Conservation (phyloP, 2,329 filamentous ascomycete species). For the Xylariaceae sp. region DNA sequence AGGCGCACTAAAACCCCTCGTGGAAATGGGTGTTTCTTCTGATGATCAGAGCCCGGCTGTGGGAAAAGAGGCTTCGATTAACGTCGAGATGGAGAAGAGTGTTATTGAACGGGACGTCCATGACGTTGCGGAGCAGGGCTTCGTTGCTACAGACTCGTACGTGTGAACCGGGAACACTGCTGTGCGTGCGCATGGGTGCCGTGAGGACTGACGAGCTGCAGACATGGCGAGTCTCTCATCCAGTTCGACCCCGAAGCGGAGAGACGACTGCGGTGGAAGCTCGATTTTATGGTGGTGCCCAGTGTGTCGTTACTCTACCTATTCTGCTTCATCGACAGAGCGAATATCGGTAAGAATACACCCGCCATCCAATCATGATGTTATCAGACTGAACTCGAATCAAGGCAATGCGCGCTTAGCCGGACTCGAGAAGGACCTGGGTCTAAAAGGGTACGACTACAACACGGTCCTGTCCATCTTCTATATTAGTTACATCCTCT, state of each 20-base stretch:
- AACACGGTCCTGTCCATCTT: conserved; percentile 63
- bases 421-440: conserved; percentile 58
- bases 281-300: conserved; percentile 58
- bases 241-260: conserved; percentile 54
- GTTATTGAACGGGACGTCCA: conserved; percentile 22
- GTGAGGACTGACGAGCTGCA: conserved; percentile 20
- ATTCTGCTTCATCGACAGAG: conserved; percentile 65
- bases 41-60: conserved; percentile 3
- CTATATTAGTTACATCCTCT: conserved; percentile 68
- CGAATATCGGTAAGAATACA: conserved; percentile 55
- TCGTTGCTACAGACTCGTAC: conserved; percentile 44
- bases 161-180: neutral
- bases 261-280: conserved; percentile 51
- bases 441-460: conserved; percentile 59
- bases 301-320: conserved; percentile 60
- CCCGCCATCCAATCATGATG: neutral
- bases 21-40: neutral
- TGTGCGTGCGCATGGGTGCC: neutral
- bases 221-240: conserved; percentile 45
- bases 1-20: neutral
- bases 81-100: conserved; percentile 4
- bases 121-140: conserved; percentile 38
- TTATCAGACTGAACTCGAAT: neutral
- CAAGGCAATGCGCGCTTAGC: conserved; percentile 63
- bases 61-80: conserved; percentile 6